These are phyloP conservation scores for Brassica carinata DNA, from an alignment of 345 rosid species.

Conservation along the genomic window DNA sequence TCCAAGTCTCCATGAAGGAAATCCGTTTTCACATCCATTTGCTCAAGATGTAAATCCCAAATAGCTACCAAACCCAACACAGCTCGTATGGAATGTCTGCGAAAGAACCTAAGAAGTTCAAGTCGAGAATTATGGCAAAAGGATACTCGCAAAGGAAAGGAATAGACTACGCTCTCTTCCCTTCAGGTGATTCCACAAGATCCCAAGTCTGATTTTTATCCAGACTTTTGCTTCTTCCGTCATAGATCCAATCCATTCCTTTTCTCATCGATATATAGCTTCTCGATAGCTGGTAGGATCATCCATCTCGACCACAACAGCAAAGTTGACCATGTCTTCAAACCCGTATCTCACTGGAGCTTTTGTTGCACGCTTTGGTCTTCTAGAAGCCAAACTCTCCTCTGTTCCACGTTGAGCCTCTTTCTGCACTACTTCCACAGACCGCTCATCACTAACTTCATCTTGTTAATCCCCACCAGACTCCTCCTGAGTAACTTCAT, in stretches of 20 bases:
- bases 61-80: no score
- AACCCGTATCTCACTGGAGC: not conserved
- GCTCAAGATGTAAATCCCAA: no score
- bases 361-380: not conserved
- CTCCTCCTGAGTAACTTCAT: not conserved
- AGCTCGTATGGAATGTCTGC: not conserved
- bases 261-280: not conserved
- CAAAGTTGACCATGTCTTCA: not conserved
- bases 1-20: no score
- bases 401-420: not conserved
- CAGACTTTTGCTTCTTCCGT: not conserved
- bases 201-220: no score
- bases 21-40: no score
- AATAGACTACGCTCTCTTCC: not conserved
- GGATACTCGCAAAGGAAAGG: no score
- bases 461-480: not conserved
- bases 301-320: not conserved
- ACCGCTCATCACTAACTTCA: not conserved
- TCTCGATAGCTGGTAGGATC: not conserved
- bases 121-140: no score
- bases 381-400: not conserved
- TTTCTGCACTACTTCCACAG: not conserved
- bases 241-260: not conserved
- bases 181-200: no score
- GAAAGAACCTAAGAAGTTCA: no score